Percentiles rank a stretch among this genome's conserved stretches.
phyloP scores from a whole-genome alignment of 75 land plant species.

The Pseudotsuga menziesii region DNA sequence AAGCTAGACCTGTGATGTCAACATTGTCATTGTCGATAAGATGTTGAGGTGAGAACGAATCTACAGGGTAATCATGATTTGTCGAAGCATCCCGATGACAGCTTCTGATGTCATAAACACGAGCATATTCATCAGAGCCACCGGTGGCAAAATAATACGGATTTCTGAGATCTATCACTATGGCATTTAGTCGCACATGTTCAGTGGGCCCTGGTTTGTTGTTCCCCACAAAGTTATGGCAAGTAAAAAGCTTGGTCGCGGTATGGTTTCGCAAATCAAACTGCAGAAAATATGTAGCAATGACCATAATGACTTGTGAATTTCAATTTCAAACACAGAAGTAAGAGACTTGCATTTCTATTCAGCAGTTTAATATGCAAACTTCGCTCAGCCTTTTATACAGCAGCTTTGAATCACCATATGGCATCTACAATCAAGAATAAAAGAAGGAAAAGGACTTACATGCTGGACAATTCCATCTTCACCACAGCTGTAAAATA shows the following conservation, averaged over 20 bases:
- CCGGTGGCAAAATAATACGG: conserved; percentile 67
- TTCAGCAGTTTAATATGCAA: neutral
- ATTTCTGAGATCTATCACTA: conserved; percentile 70
- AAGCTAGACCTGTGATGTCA: conserved; percentile 75
- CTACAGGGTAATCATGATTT: conserved; percentile 41
- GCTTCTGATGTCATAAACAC: conserved; percentile 74
- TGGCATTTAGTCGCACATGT: conserved; percentile 51
- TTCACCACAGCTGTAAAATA: conserved; percentile 83
- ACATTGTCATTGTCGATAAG: conserved; percentile 43
- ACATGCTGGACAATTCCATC: conserved; percentile 88
- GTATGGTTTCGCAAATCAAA: conserved; percentile 61
- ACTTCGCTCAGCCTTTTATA: neutral
- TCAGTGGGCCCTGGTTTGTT: conserved; percentile 13
- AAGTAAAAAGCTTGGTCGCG: conserved; percentile 50
- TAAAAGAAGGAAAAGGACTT: conserved; percentile 11
- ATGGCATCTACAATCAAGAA: neutral
- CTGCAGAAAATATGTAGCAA: conserved; percentile 30
- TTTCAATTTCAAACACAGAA: neutral
- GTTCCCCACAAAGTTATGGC: conserved; percentile 25
- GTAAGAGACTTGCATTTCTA: neutral
- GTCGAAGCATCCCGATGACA: conserved; percentile 24
- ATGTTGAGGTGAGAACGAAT: conserved; percentile 55
- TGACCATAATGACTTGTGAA: neutral
- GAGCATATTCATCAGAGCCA: conserved; percentile 77
- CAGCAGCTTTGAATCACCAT: neutral